Evolutionary conservation across 768 basidiomycete genomes (phyloP), one percentile per base, ranked within the genome.

Genomic region (Chalciporus piperatus): DNA sequence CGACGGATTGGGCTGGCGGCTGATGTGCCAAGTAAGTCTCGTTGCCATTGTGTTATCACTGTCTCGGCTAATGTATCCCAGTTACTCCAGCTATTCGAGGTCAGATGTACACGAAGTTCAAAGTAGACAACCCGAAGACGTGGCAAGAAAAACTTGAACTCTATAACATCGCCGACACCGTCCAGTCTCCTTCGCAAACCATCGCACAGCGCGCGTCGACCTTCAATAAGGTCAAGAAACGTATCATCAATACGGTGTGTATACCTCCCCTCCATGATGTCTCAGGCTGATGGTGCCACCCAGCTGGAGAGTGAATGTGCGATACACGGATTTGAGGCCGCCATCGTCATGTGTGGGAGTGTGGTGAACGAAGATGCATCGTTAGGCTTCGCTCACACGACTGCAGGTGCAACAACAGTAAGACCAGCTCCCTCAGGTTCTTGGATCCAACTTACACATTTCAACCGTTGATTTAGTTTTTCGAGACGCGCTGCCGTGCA

Each of bases 301-400:
- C 30, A 51, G 50, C 30, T 51, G 14, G 32, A 51, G 35, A 19
- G 22, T 22, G 50, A 28, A 22, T 23, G 32, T 13, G 37, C 43
- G 14, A 45, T 25, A 45, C 42, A 51, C 27, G 44, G 50, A 28
- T 51, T 51, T 19, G 43, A 51, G 28, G 42, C 41, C 25, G 50
- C 43, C 5, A 12, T 51, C 9, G 33, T 51, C 37, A 44, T 51
- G 42, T 45, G 42, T 27, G 25, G 50, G 50, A 51, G 27, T 42
- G n/a, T n/a, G n/a, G n/a, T n/a, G n/a, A n/a, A n/a, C n/a, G n/a
- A n/a, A n/a, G n/a, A n/a, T n/a, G n/a, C 32, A 9, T 42, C 41
- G 13, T 20, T 51, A 11, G 43, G 50, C 4, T 37, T 28, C 17
- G 35, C 28, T 13, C 50, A 51, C 16, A 32, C 12, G 3, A 51